Percentiles rank a stretch among this genome's conserved stretches.
Evolutionary conservation across 2,329 filamentous ascomycete genomes (phyloP).

Genomic region (Boeremia lycopersici): DNA sequence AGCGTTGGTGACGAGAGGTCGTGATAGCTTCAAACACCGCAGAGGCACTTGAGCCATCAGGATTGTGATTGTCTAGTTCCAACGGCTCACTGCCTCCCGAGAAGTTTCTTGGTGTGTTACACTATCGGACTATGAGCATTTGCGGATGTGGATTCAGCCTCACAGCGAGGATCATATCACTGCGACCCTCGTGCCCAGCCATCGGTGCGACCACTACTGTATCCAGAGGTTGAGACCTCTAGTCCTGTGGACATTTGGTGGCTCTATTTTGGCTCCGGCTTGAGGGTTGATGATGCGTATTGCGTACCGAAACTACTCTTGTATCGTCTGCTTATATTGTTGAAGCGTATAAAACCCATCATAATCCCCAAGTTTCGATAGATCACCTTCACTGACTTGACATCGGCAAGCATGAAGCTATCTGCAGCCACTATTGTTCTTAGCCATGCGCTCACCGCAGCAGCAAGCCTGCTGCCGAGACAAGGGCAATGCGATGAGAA

Average conservation of each 20-base stretch:
- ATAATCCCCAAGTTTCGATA: not conserved
- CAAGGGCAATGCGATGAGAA: constrained; percentile 28
- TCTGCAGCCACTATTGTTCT: constrained; percentile 16
- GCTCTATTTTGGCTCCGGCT: not conserved
- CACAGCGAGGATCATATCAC: not conserved
- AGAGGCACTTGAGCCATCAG: not conserved
- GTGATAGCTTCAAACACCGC: not conserved
- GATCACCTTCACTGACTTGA: constrained; percentile 1
- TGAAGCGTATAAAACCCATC: not conserved
- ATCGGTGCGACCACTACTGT: not conserved
- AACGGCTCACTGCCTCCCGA: not conserved
- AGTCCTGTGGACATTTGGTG: not conserved
- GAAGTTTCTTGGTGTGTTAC: not conserved
- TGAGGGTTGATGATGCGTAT: not conserved
- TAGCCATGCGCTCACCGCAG: constrained; percentile 17
- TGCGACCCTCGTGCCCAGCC: not conserved
- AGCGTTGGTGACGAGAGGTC: not conserved
- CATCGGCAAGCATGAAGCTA: constrained; percentile 33
- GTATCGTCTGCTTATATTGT: not conserved
- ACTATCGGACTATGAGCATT: not conserved
- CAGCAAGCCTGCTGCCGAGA: constrained; percentile 24
- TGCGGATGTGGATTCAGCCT: not conserved
- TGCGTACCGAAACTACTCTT: not conserved
- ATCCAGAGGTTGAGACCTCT: constrained; percentile 4
- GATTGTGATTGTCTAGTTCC: not conserved